Conservation (phyloP, 2,329 filamentous ascomycete genomes). For the Aspergillus clavatus region DNA sequence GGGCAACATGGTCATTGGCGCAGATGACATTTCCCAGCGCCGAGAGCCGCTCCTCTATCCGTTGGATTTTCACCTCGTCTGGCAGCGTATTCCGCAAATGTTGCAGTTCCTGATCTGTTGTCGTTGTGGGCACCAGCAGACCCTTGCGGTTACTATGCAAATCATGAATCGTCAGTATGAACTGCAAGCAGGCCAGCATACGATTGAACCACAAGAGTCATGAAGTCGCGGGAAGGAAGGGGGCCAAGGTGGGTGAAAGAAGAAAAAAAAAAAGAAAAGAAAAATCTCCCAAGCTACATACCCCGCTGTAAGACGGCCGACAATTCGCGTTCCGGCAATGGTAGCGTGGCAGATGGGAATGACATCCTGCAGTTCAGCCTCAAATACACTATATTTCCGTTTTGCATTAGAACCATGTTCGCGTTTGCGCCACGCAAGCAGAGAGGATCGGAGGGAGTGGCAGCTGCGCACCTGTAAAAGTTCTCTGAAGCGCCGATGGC, state of each 20-base stretch:
- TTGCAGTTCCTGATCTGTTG: conserved; percentile 96
- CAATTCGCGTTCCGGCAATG: conserved; percentile 92
- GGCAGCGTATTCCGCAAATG: conserved; percentile 94
- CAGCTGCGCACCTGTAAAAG: conserved; percentile 72
- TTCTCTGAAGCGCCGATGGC: conserved; percentile 95
- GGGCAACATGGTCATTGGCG: conserved; percentile 91
- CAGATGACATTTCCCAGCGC: conserved; percentile 97
- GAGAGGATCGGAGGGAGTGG: background rate
- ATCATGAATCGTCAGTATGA: conserved; percentile 1
- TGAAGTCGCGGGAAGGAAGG: too few relatives aligned
- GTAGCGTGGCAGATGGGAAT: conserved; percentile 96
- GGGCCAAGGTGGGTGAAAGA: background rate
- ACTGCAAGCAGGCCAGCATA: too few relatives aligned
- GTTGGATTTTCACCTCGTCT: conserved; percentile 86
- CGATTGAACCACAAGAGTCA: too few relatives aligned
- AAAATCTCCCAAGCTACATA: too few relatives aligned
- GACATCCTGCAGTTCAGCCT: conserved; percentile 94
- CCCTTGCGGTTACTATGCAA: conserved; percentile 79
- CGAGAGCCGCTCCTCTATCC: conserved; percentile 94
- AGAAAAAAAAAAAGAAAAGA: conserved; percentile 6
- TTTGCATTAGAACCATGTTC: conserved; percentile 1
- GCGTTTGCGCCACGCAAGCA: too few relatives aligned
- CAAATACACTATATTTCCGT: conserved; percentile 66
- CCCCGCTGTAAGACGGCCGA: conserved; percentile 91
- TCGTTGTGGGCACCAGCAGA: conserved; percentile 90